Percentiles rank a stretch among this genome's conserved stretches.
phyloP scores from a whole-genome alignment of 306 rosid species.

The Prunus persica region DNA sequence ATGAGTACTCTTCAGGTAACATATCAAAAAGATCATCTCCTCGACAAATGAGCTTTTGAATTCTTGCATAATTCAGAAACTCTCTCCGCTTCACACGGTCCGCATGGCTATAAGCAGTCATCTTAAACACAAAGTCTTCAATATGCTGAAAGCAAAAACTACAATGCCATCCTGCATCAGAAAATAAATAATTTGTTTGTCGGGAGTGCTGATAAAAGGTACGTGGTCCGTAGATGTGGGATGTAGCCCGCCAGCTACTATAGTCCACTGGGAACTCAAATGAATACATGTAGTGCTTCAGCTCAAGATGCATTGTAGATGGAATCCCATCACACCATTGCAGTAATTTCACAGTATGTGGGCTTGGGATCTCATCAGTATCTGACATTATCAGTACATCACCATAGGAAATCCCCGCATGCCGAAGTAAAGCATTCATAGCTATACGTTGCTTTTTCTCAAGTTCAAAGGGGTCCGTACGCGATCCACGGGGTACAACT shows the following conservation, averaged over 20 bases:
- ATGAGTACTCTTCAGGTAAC: constrained; percentile 89
- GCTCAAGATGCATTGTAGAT: constrained; percentile 72
- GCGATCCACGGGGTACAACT: constrained; percentile 38
- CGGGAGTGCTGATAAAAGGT: constrained; percentile 70
- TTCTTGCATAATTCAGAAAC: constrained; percentile 64
- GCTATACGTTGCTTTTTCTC: constrained; percentile 65
- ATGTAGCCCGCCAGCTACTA: constrained; percentile 87
- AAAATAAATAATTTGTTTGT: constrained; percentile 47
- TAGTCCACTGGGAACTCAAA: constrained; percentile 88
- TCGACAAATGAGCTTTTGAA: constrained; percentile 64
- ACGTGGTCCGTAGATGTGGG: constrained; percentile 50
- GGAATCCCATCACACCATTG: constrained; percentile 96
- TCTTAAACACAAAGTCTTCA: constrained; percentile 76
- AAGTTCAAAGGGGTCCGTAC: constrained; percentile 55
- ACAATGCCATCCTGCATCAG: constrained; percentile 97
- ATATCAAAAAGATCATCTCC: constrained; percentile 80
- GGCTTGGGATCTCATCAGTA: constrained; percentile 88
- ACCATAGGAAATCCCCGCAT: constrained; percentile 58
- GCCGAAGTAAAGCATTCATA: constrained; percentile 56
- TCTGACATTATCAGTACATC: constrained; percentile 80
- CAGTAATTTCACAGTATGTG: constrained; percentile 66
- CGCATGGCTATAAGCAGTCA: constrained; percentile 93
- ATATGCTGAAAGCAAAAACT: constrained; percentile 79
- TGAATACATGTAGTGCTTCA: constrained; percentile 82
- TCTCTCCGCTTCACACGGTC: constrained; percentile 64